phyloP scores from a whole-genome alignment of 306 rosid species.

The Vigna reflexopilosa region DNA sequence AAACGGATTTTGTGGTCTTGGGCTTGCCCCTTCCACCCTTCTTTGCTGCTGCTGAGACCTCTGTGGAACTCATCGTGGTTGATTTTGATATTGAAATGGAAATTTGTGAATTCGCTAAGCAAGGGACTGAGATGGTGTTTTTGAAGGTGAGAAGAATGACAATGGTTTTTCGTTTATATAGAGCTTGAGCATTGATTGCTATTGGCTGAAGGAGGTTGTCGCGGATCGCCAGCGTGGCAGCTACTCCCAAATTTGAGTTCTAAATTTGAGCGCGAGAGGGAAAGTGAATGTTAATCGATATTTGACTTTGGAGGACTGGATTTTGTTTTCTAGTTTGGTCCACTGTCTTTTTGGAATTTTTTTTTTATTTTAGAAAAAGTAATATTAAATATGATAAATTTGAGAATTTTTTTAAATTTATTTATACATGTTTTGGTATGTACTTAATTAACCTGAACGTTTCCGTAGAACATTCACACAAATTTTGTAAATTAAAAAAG shows the following conservation, averaged over 20 bases:
- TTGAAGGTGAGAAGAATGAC: accelerated
- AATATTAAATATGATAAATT: no score
- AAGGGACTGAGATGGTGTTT: accelerated
- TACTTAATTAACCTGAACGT: no score
- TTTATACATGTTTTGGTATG: no score
- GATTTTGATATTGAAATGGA: not conserved
- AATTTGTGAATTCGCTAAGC: not conserved
- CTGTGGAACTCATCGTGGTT: constrained; percentile 48
- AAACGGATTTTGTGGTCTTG: constrained; percentile 61
- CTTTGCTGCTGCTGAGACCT: constrained; percentile 19
- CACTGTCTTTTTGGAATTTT: no score
- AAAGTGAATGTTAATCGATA: no score
- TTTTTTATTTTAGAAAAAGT: no score
- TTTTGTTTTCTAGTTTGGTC: no score
- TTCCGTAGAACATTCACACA: no score
- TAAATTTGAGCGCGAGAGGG: not conserved
- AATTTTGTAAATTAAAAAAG: no score
- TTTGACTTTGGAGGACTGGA: no score
- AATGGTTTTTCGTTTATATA: constrained; percentile 21
- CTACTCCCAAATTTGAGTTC: not conserved
- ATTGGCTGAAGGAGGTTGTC: constrained; percentile 43
- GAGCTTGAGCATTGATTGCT: not conserved
- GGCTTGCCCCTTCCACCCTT: constrained; percentile 75
- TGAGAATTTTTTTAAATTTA: no score
- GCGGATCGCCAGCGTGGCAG: constrained; percentile 72